These are phyloP conservation scores for Aspergillus sp. DNA, from an alignment of 2,329 filamentous ascomycete genomes.

Conservation along the genomic window DNA sequence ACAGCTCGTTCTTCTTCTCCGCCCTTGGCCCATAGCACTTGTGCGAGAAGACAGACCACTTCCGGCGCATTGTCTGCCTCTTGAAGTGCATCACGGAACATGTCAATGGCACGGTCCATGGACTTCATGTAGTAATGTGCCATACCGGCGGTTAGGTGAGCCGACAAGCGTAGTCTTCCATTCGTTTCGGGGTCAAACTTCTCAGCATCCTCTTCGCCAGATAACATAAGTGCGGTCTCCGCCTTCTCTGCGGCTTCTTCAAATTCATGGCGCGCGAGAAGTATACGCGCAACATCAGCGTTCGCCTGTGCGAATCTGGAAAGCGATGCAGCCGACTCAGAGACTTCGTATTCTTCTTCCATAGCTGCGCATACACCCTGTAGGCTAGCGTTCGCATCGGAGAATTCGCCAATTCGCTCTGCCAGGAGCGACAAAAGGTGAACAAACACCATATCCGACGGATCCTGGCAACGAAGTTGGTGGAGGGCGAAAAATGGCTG, in stretches of 20 bases:
- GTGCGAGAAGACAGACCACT: conserved; percentile 77
- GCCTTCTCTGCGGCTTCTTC: conserved; percentile 69
- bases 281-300: conserved; percentile 76
- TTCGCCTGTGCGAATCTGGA: conserved; percentile 74
- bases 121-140: conserved; percentile 66
- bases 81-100: conserved; percentile 71
- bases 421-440: conserved; percentile 76
- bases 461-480: conserved; percentile 67
- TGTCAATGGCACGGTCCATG: conserved; percentile 63
- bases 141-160: conserved; percentile 77
- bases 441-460: conserved; percentile 62
- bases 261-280: conserved; percentile 63
- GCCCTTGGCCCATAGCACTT: conserved; percentile 89
- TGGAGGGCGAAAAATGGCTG: conserved; percentile 83
- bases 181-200: conserved; percentile 57
- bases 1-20: conserved; percentile 65
- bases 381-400: conserved; percentile 57
- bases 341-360: conserved; percentile 76
- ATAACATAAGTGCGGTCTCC: conserved; percentile 71
- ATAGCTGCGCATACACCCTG: conserved; percentile 60
- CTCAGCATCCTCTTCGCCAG: conserved; percentile 62
- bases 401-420: conserved; percentile 68
- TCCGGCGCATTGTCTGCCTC: conserved; percentile 73
- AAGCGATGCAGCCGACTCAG: conserved; percentile 68
- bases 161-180: conserved; percentile 67